These are phyloP conservation scores for Xylaria sp. DNA, from an alignment of 2,329 filamentous ascomycete genomes.

Conservation along the genomic window DNA sequence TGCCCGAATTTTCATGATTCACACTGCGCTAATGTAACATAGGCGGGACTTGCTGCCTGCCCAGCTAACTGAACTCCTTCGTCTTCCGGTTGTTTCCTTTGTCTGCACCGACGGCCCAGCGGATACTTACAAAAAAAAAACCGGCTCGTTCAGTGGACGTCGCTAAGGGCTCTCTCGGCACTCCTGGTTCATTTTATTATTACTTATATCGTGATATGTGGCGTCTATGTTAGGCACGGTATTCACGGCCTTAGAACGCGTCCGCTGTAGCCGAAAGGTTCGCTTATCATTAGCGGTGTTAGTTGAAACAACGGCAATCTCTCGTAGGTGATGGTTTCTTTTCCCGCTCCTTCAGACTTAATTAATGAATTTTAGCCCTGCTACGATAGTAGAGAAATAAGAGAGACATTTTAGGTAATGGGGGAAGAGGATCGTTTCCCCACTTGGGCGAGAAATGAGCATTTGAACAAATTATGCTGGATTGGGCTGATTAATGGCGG, in stretches of 20 bases:
- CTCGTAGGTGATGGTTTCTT: slow-evolving; percentile 14
- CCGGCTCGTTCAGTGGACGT: slow-evolving; percentile 17
- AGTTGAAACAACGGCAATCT: slow-evolving; percentile 28
- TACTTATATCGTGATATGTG: background rate
- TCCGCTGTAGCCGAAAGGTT: background rate
- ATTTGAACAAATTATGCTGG: slow-evolving; percentile 27
- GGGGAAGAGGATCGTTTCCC: slow-evolving; percentile 17
- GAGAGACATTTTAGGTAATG: slow-evolving; percentile 11
- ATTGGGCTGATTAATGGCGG: slow-evolving; percentile 18
- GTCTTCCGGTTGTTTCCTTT: slow-evolving; percentile 28
- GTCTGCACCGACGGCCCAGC: slow-evolving; percentile 13
- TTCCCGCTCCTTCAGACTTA: slow-evolving; percentile 12
- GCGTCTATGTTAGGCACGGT: background rate
- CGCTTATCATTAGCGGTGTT: slow-evolving; percentile 29
- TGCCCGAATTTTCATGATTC: background rate
- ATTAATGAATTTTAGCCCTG: slow-evolving; percentile 3
- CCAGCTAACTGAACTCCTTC: slow-evolving; percentile 9
- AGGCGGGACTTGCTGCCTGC: background rate
- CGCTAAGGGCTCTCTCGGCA: background rate
- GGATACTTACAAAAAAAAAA: background rate
- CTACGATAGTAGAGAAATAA: background rate
- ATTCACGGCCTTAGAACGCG: background rate
- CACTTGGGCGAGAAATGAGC: slow-evolving; percentile 26
- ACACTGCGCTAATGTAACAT: background rate
- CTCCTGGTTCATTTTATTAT: slow-evolving; percentile 1